Evolutionary conservation across 129 eudicot genomes (phyloP), one percentile per base, ranked within the genome.

Genomic region (Heracleum sosnowskyi): DNA sequence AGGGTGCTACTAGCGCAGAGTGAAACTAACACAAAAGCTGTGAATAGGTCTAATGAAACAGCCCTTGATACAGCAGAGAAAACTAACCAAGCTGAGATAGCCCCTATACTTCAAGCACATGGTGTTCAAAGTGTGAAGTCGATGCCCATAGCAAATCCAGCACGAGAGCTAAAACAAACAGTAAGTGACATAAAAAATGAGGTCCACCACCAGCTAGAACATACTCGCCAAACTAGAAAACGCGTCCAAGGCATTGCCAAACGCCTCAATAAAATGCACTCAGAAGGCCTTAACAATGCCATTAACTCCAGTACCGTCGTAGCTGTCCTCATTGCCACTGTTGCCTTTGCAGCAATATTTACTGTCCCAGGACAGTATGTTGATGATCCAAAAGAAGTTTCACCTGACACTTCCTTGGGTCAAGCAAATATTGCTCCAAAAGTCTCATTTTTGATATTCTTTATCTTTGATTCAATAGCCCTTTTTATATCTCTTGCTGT

Each of bases 131-230:
- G 86, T 33, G 95, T 91, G 11, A 82, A 69, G 29, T 78, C 68
- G 35, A 35, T 91, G 20, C 96, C 95, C 0, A 82, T 81, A 47
- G 79, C 96, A 15, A 88, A 84, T 73, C 91, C 92, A 22, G 91
- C 96, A 11, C 83, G 92, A 24, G 93, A 95, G 81, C 91, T 95
- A 28, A 95, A 95, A 45, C 95, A 95, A 83, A 95, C 99, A 2
- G 99, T 95, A 44, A 95, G 99, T 69, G 99, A 95, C 83, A 95
- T 95, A 63, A 95, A 95, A 73, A 95, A 95, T 41, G 99, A 95
- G 60, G 99, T 95, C 71, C 99, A 95, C 74, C 33, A 92, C 80
- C 97, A 95, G 76, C 79, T 95, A 39, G 95, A 92, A 77, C 99
- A 95, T 87, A 95, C 99, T 37, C 92, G 92, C 9, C 97, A 95